Conservation (phyloP, 192 early-diverging fungal genomes). For the Linnemannia hyalina region DNA sequence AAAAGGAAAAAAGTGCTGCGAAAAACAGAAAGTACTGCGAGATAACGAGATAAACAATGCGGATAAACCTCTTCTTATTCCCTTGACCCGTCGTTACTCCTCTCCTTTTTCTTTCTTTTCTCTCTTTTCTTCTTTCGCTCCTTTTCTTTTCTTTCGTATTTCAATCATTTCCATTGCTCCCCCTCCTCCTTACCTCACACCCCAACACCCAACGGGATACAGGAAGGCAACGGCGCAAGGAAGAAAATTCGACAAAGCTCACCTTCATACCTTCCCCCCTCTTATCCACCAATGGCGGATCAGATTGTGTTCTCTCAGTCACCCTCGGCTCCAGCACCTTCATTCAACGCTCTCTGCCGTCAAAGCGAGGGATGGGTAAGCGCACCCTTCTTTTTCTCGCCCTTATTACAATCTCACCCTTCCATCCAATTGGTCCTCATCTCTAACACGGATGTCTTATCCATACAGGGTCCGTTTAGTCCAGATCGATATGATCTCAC, state of each 20-base stretch:
- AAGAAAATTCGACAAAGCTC: not conserved
- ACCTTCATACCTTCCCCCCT: not conserved
- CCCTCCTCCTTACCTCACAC: not conserved
- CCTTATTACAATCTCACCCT: not conserved
- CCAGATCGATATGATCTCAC: slow-evolving; percentile 39
- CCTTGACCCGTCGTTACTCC: not conserved
- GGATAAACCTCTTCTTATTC: not conserved
- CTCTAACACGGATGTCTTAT: no score
- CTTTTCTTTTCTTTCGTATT: not conserved
- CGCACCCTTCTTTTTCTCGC: not conserved
- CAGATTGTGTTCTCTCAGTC: not conserved
- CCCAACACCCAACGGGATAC: not conserved
- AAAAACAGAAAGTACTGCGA: not conserved
- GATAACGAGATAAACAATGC: not conserved
- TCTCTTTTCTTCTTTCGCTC: not conserved
- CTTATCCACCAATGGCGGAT: not conserved
- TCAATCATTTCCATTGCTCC: not conserved
- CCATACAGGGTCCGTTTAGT: slow-evolving; percentile 30
- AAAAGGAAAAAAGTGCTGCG: not conserved
- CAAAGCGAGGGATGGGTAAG: slow-evolving; percentile 44
- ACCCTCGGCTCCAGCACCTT: not conserved
- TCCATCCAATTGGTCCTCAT: not conserved
- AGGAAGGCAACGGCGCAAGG: no score
- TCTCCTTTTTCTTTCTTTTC: not conserved
- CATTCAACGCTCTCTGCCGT: slow-evolving; percentile 5